Base-by-base conservation (phyloP, 2,329 filamentous ascomycete species). In the Cladophialophora carrionii region DNA sequence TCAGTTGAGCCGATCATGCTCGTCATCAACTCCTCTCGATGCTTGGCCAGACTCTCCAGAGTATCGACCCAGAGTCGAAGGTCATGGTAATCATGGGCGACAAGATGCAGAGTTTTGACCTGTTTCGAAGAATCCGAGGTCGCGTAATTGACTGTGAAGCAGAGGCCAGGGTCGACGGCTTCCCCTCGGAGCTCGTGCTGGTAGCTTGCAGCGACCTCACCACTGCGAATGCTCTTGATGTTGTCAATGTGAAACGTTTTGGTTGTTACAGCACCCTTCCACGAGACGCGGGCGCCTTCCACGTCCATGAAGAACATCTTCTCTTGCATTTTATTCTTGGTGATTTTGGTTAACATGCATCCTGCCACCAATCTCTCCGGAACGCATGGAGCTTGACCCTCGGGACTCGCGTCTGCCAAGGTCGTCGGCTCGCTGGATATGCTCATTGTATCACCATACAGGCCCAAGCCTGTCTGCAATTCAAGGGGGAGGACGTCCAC, bases 181-280 rank as follows among this genome's bases (percentile, higher is more conserved):
- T 88, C 80, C 24, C 95, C 81, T 46, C 87, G 86, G 74, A 90
- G 91, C 76, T 97, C 93, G 72, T 94, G 88, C 49, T 91, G 89
- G 75, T 96, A 96, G 75, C 96, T 94, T 63, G 90, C 87, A 20
- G 94, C 91, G 74, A 98, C 91, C 12, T 85, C 85, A 20, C 91
- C 92, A 37, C 88, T 87, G 68, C 93, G 88, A 55, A 98, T 92
- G 74, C 96, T 92, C 73, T 91, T 90, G 73, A 99, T 94, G 75
- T 98, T 92, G 73, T 99, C 95, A 68, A 99, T 91, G 76, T 96
- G 96, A 69, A 99, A 90, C 60, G 87, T 88, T 76, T 97, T 98
- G 26, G 87, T 86, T 0, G 90, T 88, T 41, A 91, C 88, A 8
- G 84, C 86, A 54, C 87, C 85, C 76, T 96, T 90, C 94, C 94